Base-by-base conservation (phyloP, 2,329 filamentous ascomycete genomes). In the Xylaria sp. region DNA sequence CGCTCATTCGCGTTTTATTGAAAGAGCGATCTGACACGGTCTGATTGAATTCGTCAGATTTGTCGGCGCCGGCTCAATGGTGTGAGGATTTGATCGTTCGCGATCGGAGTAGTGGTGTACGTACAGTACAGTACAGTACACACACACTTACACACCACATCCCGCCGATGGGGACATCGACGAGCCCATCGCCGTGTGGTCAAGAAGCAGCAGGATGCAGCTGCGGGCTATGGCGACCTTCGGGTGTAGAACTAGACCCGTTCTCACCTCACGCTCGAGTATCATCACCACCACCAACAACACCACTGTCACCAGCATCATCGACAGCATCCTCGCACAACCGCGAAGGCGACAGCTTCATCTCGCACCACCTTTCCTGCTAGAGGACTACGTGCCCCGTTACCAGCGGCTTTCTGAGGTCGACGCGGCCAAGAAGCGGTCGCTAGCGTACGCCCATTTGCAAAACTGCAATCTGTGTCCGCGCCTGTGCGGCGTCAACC, bases 381-480 rank as follows among this genome's bases (percentile, higher is more conserved):
- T 96, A 2, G 89, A 92, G 64, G 86, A 90, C 77, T 93, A 96
- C 79, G 88, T 87, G 13, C 92, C 93, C 0, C 88, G 90, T 58
- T 94, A 94, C 77, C 86, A 91, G 73, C 84, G 88, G 4, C 84
- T 96, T 13, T 89, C 89, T 1, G 88, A 91, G 1, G 79, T 87
- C 2, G 90, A 94, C 62, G 90, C 88, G 3, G 86, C 92, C 1
- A 90, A 89, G 81, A 97, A 97, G 78, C 88, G 92, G 12, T 91
- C 90, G 1, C 82, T 83, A 23, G 92, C 93, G 1, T 93, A 94
- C 75, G 88, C 89, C 0, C 92, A 97, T 77, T 83, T 97, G 33
- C 83, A 86, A 13, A 89, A 94, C 66, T 97, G 92, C 81, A 97
- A 96, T 75, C 85, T 97, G 8, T 97, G 93, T 74, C 93, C 93